phyloP scores from a whole-genome alignment of 257 asterid genomes.

The Solanum pimpinellifolium region DNA sequence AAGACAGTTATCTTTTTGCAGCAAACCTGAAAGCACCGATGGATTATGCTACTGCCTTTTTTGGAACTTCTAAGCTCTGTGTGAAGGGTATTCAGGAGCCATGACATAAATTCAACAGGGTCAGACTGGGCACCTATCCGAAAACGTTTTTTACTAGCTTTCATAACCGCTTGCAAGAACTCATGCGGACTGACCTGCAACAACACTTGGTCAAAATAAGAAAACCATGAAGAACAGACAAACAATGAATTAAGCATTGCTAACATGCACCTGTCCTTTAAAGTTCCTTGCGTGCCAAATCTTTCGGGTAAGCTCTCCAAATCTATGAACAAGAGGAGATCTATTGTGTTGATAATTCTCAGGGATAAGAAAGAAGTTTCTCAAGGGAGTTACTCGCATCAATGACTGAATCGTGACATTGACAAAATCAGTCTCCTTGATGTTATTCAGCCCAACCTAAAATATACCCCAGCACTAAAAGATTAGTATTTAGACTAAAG shows the following conservation, averaged over 20 bases:
- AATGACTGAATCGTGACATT: slow-evolving; percentile 92
- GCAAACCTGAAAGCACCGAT: slow-evolving; percentile 87
- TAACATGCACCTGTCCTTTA: slow-evolving; percentile 74
- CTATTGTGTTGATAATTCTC: slow-evolving; percentile 73
- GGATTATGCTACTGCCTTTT: slow-evolving; percentile 68
- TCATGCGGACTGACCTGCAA: slow-evolving; percentile 99
- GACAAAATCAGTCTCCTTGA: slow-evolving; percentile 93
- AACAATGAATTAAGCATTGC: not conserved
- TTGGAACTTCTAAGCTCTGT: slow-evolving; percentile 55
- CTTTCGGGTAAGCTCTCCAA: slow-evolving; percentile 95
- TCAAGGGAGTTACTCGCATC: slow-evolving; percentile 95
- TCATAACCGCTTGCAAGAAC: slow-evolving; percentile 93
- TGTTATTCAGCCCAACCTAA: slow-evolving; percentile 96
- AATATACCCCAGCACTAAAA: slow-evolving; percentile 3
- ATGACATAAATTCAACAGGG: slow-evolving; percentile 93
- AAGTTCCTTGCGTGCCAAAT: slow-evolving; percentile 95
- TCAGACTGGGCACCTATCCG: slow-evolving; percentile 90
- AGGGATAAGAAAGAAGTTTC: slow-evolving; percentile 94
- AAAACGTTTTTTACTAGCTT: slow-evolving; percentile 78
- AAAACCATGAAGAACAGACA: not conserved
- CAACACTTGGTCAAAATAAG: slow-evolving; percentile 3
- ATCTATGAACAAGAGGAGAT: slow-evolving; percentile 88
- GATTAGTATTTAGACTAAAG: not conserved
- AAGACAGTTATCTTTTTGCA: not conserved
- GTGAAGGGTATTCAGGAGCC: slow-evolving; percentile 90